Evolutionary conservation across 2,329 filamentous ascomycete genomes (phyloP).

Genomic region (Cercospora janseana): DNA sequence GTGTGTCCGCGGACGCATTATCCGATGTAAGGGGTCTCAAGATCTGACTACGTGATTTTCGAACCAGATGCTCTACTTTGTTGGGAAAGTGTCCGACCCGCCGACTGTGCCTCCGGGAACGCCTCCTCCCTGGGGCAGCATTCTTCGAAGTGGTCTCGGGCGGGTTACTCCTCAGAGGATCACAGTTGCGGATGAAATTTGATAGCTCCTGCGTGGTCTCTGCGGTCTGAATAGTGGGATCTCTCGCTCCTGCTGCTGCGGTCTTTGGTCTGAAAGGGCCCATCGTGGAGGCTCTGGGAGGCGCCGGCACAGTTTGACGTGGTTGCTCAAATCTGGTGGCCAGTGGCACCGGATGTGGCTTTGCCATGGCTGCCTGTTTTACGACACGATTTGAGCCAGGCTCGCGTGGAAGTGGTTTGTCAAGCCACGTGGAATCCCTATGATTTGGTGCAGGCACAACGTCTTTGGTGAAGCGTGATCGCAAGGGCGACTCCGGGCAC

Average conservation of each 20-base stretch:
- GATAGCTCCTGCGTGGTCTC: slow-evolving; percentile 27
- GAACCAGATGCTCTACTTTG: slow-evolving; percentile 9
- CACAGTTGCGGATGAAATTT: slow-evolving; percentile 27
- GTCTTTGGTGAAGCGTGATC: slow-evolving; percentile 23
- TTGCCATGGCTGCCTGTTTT: slow-evolving; percentile 19
- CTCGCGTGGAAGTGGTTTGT: slow-evolving; percentile 28
- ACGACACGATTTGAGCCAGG: slow-evolving; percentile 7
- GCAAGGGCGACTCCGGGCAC: slow-evolving; percentile 9
- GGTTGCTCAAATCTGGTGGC: slow-evolving; percentile 28
- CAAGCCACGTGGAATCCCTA: slow-evolving; percentile 21
- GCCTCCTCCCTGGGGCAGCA: slow-evolving; percentile 2
- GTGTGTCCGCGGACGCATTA: not conserved
- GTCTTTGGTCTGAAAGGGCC: slow-evolving; percentile 17
- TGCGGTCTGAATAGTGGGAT: not conserved
- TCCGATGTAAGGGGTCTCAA: slow-evolving; percentile 3
- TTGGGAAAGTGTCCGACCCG: slow-evolving; percentile 5
- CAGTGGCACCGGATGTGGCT: slow-evolving; percentile 28
- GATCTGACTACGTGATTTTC: slow-evolving; percentile 19
- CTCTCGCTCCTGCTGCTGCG: slow-evolving; percentile 15
- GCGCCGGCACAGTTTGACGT: slow-evolving; percentile 22
- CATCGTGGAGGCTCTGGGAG: slow-evolving; percentile 12
- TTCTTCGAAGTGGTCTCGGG: slow-evolving; percentile 19
- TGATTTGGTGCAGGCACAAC: slow-evolving; percentile 5
- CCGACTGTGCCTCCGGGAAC: slow-evolving; percentile 22
- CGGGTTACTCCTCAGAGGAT: slow-evolving; percentile 30